A percentile compares a stretch with the other conserved stretches of the same genome.
Conservation (phyloP, 176 grass and related monocot genomes). For the Echinochloa phyllopogon region DNA sequence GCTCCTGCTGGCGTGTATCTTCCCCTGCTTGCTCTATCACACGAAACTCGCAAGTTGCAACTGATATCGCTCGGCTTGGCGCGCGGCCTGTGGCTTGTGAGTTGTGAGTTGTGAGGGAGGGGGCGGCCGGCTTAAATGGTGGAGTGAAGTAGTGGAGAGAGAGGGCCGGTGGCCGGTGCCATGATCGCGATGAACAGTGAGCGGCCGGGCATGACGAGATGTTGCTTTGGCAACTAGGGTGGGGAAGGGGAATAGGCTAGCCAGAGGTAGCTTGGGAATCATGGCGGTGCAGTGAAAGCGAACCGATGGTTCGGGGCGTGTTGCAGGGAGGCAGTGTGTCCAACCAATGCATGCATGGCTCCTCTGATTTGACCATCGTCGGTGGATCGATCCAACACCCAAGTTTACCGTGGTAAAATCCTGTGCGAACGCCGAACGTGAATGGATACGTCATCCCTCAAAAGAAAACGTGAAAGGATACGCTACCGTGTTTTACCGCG, state of each 20-base stretch:
- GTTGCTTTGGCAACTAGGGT: background rate
- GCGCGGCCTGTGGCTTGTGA: background rate
- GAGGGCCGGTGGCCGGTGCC: background rate
- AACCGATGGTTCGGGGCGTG: conserved; percentile 25
- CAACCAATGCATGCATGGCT: background rate
- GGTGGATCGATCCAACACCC: too few relatives aligned
- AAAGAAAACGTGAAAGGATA: background rate
- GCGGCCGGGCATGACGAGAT: background rate
- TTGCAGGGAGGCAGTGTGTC: background rate
- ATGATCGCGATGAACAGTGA: conserved; percentile 25
- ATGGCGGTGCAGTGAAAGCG: conserved; percentile 34
- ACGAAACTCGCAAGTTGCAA: too few relatives aligned
- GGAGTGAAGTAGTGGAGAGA: background rate
- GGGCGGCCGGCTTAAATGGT: conserved; percentile 1
- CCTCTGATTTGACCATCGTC: conserved; percentile 37
- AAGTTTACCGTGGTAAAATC: conserved; percentile 17
- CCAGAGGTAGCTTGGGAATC: conserved; percentile 1
- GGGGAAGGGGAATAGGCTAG: background rate
- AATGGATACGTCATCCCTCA: background rate
- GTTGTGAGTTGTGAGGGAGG: background rate
- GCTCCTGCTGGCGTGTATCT: background rate
- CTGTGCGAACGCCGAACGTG: background rate
- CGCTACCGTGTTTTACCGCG: background rate
- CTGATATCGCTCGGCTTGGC: background rate
- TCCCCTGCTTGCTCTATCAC: background rate